Evolutionary conservation across 1,139 yeast genomes (phyloP), one percentile per base, ranked within the genome.

Genomic region (Sugiyamaella novakii): DNA sequence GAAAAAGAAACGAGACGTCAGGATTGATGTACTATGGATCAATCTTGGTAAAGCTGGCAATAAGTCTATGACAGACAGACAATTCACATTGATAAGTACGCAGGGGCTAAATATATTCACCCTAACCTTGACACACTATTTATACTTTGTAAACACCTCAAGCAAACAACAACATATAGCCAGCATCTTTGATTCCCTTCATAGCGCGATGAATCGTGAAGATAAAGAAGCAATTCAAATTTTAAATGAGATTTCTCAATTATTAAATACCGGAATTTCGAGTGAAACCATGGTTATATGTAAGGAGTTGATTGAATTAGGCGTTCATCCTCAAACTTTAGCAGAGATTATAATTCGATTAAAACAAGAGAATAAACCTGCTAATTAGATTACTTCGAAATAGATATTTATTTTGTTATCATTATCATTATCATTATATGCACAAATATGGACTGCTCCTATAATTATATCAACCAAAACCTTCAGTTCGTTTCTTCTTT

Each of bases 241-340:
- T 3, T 48, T 67, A 6, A 37, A 52, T 30, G 68, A 65, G 33
- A 53, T 67, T 2, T 59, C 69, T 2, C 59, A 58, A 49, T 46
- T 67, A 10, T 54, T 67, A 5, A 60, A 62, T 35, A 61, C 70
- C 1, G 61, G 61, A 3, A 45, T 67, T 17, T 59, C 57, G 28
- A 50, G 39, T 30, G 58, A 59, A 21, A 57, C 64, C 1, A 41
- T 67, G 25, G 54, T 53, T 2, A 46, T 60, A 6, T 63, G 66
- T 46, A 51, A 57, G 6, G 52, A 59, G n/a, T 51, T 63, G 33
- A 55, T 59, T 38, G 61, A 60, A 36, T 53, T 55, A 21, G 67
- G 66, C 1, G 63, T 63, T 3, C 57, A 56, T 31, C 67, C 67
- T 5, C 60, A 60, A 43, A 54, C 61, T 5, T 52, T 63, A 25